A percentile compares a stretch with the other conserved stretches of the same genome.
phyloP scores from a whole-genome alignment of 1,284 basidiomycete species.

The Chalciporus sp. region DNA sequence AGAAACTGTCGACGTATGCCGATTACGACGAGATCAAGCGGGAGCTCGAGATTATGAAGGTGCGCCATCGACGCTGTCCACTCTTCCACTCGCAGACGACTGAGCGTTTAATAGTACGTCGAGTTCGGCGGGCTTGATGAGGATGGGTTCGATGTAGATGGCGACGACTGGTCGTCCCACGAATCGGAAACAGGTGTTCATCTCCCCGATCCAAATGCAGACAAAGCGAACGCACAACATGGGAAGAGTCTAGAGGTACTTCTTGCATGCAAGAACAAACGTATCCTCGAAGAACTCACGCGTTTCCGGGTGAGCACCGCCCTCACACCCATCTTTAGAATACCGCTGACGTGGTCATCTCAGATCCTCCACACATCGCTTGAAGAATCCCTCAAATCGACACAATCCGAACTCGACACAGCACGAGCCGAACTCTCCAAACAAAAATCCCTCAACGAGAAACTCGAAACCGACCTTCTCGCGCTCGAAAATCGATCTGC shows the following conservation, averaged over 20 bases:
- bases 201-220: conserved; percentile 86
- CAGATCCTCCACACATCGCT: conserved; percentile 85
- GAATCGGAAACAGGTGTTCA: conserved; percentile 44
- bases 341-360: not conserved
- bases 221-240: conserved; percentile 73
- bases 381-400: conserved; percentile 61
- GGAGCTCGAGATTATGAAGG: conserved; percentile 97
- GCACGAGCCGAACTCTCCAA: conserved; percentile 73
- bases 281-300: conserved; percentile 92
- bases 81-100: not conserved
- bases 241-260: conserved; percentile 88
- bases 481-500: conserved; percentile 61
- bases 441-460: conserved; percentile 81
- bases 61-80: conserved; percentile 33
- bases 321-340: not conserved
- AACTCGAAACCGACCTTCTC: conserved; percentile 88
- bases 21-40: conserved; percentile 97
- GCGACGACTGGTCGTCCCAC: conserved; percentile 43
- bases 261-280: conserved; percentile 91
- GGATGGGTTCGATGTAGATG: conserved; percentile 54
- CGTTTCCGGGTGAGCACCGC: conserved; percentile 72
- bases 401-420: conserved; percentile 60
- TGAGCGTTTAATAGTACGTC: conserved; percentile 67
- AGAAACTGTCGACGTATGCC: conserved; percentile 68
- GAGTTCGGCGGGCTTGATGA: conserved; percentile 89